Conservation (phyloP, 495 filamentous ascomycete species). For the Chaetomium cochliodes region DNA sequence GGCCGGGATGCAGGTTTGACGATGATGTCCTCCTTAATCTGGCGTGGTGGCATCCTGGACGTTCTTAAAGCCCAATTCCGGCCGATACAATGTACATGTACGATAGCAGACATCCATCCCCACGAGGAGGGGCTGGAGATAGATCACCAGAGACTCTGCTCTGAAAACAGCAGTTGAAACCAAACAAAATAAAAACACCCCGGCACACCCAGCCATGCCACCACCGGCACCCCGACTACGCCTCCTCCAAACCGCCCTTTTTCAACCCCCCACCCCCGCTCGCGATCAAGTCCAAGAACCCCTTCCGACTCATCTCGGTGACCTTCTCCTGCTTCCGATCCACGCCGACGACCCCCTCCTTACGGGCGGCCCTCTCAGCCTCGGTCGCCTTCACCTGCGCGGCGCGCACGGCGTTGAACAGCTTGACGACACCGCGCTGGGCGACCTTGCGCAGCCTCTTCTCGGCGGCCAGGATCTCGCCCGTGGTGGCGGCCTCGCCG, state of each 20-base stretch:
- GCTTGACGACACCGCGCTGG: constrained; percentile 86
- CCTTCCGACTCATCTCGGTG: constrained; percentile 93
- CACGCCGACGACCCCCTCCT: constrained; percentile 72
- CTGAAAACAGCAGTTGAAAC: constrained; percentile 6
- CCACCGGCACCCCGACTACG: constrained; percentile 27
- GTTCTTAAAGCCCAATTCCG: background rate
- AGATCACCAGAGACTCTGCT: constrained; percentile 22
- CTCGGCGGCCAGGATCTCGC: constrained; percentile 71
- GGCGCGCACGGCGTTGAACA: constrained; percentile 92
- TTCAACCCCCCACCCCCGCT: constrained; percentile 55
- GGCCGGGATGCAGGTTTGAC: background rate
- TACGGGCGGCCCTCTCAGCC: constrained; percentile 63
- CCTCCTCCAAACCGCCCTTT: constrained; percentile 53
- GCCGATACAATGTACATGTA: constrained; percentile 20
- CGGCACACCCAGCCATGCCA: background rate
- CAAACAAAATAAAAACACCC: background rate
- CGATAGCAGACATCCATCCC: constrained; percentile 1
- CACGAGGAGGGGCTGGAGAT: constrained; percentile 8
- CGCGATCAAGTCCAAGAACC: constrained; percentile 90
- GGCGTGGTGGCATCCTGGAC: background rate
- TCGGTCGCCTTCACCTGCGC: constrained; percentile 83
- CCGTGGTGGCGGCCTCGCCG: constrained; percentile 38
- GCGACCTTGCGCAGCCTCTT: constrained; percentile 78
- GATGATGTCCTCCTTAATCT: background rate
- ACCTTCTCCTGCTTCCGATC: constrained; percentile 75